Conservation (phyloP, 768 basidiomycete species). For the Galerina marginata region DNA sequence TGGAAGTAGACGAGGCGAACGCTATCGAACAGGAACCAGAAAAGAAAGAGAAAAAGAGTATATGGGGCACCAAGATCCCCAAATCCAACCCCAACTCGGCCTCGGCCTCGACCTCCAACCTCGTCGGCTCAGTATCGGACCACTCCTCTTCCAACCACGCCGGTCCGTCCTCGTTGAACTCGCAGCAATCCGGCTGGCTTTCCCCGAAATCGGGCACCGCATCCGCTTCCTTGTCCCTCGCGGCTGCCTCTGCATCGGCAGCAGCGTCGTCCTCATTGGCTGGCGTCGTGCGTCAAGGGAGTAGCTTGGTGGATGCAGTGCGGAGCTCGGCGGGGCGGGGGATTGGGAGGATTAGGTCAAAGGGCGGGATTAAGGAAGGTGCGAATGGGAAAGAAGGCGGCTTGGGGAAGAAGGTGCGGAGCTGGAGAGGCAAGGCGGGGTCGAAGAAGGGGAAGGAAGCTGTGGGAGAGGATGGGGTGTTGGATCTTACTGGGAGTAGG, state of each 20-base stretch:
- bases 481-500: neutral
- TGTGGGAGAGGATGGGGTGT: neutral
- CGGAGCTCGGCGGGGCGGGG: constrained; percentile 1
- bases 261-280: neutral
- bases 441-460: neutral
- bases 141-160: too few species aligned
- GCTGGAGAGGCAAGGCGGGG: neutral
- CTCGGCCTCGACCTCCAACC: neutral
- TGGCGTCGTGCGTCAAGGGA: constrained; percentile 2
- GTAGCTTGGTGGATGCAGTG: constrained; percentile 11
- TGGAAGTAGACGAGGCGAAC: constrained; percentile 1
- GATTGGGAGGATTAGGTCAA: neutral
- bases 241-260: neutral
- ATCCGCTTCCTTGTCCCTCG: too few species aligned
- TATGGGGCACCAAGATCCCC: constrained; percentile 7
- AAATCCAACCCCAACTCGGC: neutral
- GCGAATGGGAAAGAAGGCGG: neutral
- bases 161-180: too few species aligned
- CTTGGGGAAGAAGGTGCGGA: neutral
- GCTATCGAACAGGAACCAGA: constrained; percentile 1
- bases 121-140: too few species aligned
- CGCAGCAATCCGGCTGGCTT: too few species aligned
- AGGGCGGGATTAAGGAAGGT: neutral
- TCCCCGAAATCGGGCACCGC: too few species aligned
- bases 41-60: neutral